Conservation (phyloP, 2,329 filamentous ascomycete species). For the Nemania sp. region DNA sequence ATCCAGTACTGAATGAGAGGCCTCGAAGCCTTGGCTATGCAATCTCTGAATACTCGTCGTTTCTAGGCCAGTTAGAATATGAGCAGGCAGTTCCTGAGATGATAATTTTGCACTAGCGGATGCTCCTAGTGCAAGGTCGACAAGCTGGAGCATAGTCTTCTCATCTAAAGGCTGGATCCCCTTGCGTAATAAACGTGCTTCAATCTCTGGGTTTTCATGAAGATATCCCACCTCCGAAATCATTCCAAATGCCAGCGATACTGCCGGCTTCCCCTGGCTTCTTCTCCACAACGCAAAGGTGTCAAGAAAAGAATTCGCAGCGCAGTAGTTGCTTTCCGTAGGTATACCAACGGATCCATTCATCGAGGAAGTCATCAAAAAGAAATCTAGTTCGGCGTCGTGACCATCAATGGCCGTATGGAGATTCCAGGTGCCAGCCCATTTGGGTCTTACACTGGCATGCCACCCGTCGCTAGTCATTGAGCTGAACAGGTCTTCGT, state of each 20-base stretch:
- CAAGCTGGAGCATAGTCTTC: slow-evolving; percentile 43
- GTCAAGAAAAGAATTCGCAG: slow-evolving; percentile 54
- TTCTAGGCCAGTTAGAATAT: slow-evolving; percentile 45
- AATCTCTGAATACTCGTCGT: slow-evolving; percentile 29
- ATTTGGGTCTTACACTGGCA: slow-evolving; percentile 39
- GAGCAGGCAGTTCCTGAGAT: slow-evolving; percentile 9
- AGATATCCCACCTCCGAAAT: slow-evolving; percentile 53
- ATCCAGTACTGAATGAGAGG: neutral
- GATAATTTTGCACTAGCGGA: neutral
- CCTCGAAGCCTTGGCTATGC: slow-evolving; percentile 33
- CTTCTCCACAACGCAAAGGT: slow-evolving; percentile 46
- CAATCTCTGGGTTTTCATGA: slow-evolving; percentile 46
- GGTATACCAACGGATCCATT: slow-evolving; percentile 48
- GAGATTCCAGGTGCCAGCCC: slow-evolving; percentile 37
- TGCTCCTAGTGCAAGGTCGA: slow-evolving; percentile 44
- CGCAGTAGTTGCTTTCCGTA: slow-evolving; percentile 53
- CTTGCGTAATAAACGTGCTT: slow-evolving; percentile 33
- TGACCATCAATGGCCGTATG: slow-evolving; percentile 17
- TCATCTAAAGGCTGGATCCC: slow-evolving; percentile 42
- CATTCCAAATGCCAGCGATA: slow-evolving; percentile 47
- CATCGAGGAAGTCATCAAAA: slow-evolving; percentile 47
- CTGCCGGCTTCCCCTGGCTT: slow-evolving; percentile 41
- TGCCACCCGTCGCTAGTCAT: slow-evolving; percentile 39
- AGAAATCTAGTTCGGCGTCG: slow-evolving; percentile 48
- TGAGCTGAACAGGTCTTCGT: slow-evolving; percentile 17